These are phyloP conservation scores for Butyriboletus loyo DNA, from an alignment of 768 basidiomycete species.

Conservation along the genomic window DNA sequence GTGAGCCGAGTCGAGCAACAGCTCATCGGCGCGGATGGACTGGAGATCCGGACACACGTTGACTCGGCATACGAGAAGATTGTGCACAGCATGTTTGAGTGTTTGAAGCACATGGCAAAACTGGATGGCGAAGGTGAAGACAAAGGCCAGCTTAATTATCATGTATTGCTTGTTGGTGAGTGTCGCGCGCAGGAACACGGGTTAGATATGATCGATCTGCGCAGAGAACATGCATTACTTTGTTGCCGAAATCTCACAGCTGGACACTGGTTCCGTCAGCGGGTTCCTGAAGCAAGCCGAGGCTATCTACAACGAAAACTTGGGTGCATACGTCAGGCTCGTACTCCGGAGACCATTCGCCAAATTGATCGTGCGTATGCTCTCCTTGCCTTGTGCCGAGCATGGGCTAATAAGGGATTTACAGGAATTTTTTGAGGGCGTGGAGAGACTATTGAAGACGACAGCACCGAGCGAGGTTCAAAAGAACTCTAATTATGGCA, in stretches of 20 bases:
- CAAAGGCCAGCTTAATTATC: constrained; percentile 95
- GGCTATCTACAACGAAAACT: constrained; percentile 84
- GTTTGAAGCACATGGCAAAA: constrained; percentile 93
- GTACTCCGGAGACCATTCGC: constrained; percentile 83
- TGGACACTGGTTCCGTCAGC: constrained; percentile 62
- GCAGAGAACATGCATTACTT: constrained; percentile 97
- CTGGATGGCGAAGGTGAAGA: constrained; percentile 91
- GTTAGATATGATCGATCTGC: constrained; percentile 1
- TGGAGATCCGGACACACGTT: constrained; percentile 75
- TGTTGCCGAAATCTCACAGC: constrained; percentile 72
- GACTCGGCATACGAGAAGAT: constrained; percentile 86
- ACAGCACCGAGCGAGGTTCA: constrained; percentile 75
- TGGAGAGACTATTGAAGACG: constrained; percentile 82
- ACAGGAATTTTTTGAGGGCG: constrained; percentile 92
- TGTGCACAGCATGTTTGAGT: constrained; percentile 88
- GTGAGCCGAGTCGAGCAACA: constrained; percentile 82
- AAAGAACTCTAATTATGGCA: constrained; percentile 71
- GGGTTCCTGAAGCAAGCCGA: constrained; percentile 72
- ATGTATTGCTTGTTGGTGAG: constrained; percentile 92
- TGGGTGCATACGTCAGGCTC: constrained; percentile 81
- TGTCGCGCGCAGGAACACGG: not conserved
- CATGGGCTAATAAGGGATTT: constrained; percentile 5
- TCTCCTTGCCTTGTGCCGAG: not conserved
- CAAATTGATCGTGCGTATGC: constrained; percentile 73
- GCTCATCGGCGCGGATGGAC: constrained; percentile 67